Evolutionary conservation across 352 stramenopile species (phyloP).

Genomic region (Globisporangium yorkense): DNA sequence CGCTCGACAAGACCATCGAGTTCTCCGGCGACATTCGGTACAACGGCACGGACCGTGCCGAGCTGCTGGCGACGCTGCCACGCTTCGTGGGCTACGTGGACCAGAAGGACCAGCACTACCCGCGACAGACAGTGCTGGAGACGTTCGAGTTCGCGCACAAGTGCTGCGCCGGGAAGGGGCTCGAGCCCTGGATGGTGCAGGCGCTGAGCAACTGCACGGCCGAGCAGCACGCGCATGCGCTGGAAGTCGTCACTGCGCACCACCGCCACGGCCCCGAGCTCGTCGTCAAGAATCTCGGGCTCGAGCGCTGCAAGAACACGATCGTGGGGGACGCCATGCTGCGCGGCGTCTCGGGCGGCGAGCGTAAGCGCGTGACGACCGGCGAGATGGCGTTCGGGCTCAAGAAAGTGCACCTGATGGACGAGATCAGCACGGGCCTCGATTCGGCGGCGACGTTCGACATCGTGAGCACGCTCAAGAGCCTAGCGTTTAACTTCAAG

Average conservation of each 20-base stretch:
- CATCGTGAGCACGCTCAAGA: slow-evolving; percentile 44
- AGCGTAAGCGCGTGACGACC: slow-evolving; percentile 71
- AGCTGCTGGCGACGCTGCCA: slow-evolving; percentile 22
- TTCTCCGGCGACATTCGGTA: slow-evolving; percentile 38
- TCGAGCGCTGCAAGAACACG: slow-evolving; percentile 51
- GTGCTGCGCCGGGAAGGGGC: slow-evolving; percentile 39
- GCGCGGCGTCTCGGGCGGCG: slow-evolving; percentile 63
- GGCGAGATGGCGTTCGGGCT: slow-evolving; percentile 80
- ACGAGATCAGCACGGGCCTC: slow-evolving; percentile 70
- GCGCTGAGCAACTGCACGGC: slow-evolving; percentile 29
- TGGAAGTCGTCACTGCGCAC: slow-evolving; percentile 26
- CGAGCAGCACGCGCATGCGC: slow-evolving; percentile 26
- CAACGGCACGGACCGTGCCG: slow-evolving; percentile 23
- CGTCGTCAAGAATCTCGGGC: slow-evolving; percentile 29
- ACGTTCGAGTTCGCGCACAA: slow-evolving; percentile 92
- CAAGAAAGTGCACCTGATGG: slow-evolving; percentile 66
- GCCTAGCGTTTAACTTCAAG: slow-evolving; percentile 41
- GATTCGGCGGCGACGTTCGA: slow-evolving; percentile 53
- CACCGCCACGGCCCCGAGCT: slow-evolving; percentile 32
- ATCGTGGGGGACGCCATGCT: slow-evolving; percentile 58
- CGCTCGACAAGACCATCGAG: slow-evolving; percentile 30
- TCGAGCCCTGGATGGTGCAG: slow-evolving; percentile 33
- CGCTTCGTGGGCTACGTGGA: slow-evolving; percentile 37
- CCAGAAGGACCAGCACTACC: slow-evolving; percentile 83
- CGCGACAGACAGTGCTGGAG: slow-evolving; percentile 88